Evolutionary conservation across 2,329 filamentous ascomycete species (phyloP), one percentile per base, ranked within the genome.

Genomic region (Sclerotinia subarctica): DNA sequence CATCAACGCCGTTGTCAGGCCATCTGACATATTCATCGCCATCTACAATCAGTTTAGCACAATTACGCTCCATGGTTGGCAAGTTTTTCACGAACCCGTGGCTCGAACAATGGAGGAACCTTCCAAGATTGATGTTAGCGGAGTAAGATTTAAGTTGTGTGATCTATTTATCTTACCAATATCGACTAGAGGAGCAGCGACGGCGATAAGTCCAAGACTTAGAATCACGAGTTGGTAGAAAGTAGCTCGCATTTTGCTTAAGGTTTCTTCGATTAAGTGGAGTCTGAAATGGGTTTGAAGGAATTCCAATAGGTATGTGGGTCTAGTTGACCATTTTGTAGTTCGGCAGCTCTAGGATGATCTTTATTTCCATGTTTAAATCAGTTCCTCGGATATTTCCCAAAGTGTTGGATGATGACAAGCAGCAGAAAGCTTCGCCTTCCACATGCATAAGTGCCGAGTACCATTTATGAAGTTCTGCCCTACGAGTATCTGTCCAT

Each of bases 401-500:
- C 32, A 64, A 6, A 42, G 52, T 51, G 53, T 51, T 53, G 60
- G 47, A 64, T 64, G 5, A 52, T 42, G 21, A 42, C 47, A 64
- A 53, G 47, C n/a, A 26, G 35, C n/a, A 53, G 19, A 53, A 60
- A 42, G 47, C 60, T 64, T 64, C n/a, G 11, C 47, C 47, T 51
- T 53, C n/a, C n/a, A 64, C 60, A 64, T 64, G 35, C 47, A 29
- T 53, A 64, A 53, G 49, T 64, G 42, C 47, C 47, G 47, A 64
- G 47, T 64, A 53, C n/a, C 6, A 42, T 42, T 21, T 52, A 4
- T 24, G 10, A 21, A 24, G 32, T 63, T 29, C 47, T 42, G 32
- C 46, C 32, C 29, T 26, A 35, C 17, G 26, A 24, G 15, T 53
- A 1, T 32, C 38, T 29, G n/a, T 52, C 35, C 26, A 32, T 35